Conservation (phyloP, 352 stramenopile species). For the Globisporangium alternatum region DNA sequence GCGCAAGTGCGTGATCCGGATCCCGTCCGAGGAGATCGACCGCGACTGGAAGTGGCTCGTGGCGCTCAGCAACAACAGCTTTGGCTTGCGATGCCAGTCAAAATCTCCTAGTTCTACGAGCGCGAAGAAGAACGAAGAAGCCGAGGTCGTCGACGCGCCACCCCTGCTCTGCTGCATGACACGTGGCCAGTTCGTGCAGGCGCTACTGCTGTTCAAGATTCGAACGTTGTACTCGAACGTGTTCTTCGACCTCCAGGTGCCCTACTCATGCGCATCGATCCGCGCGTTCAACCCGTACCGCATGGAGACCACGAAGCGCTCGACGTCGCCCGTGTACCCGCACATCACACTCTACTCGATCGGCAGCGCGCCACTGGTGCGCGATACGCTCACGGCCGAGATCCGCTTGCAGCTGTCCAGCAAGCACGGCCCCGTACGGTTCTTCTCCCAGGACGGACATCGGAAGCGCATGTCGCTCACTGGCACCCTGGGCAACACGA, state of each 20-base stretch:
- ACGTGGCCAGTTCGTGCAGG: conserved; percentile 71
- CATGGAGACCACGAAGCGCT: conserved; percentile 31
- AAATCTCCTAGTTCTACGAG: conserved; percentile 6
- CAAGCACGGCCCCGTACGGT: conserved; percentile 35
- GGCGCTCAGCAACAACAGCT: conserved; percentile 51
- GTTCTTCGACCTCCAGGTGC: conserved; percentile 79
- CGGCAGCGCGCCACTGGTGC: conserved; percentile 45
- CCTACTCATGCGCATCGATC: conserved; percentile 72
- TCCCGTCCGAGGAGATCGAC: conserved; percentile 46
- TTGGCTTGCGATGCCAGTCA: conserved; percentile 40
- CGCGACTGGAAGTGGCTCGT: conserved; percentile 66
- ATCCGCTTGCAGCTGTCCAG: conserved; percentile 33
- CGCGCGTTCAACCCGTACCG: conserved; percentile 84
- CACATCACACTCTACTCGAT: conserved; percentile 64
- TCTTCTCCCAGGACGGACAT: conserved; percentile 17
- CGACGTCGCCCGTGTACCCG: conserved; percentile 63
- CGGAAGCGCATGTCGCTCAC: conserved; percentile 16
- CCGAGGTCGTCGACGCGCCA: conserved; percentile 14
- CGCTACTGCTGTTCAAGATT: conserved; percentile 61
- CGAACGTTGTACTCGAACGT: conserved; percentile 75
- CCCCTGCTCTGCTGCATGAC: conserved; percentile 62
- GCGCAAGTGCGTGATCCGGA: conserved; percentile 30
- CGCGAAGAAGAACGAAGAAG: background rate
- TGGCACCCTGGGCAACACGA: background rate
- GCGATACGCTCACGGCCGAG: conserved; percentile 38